Conservation (phyloP, 306 rosid genomes). For the Medicago ruthenica region DNA sequence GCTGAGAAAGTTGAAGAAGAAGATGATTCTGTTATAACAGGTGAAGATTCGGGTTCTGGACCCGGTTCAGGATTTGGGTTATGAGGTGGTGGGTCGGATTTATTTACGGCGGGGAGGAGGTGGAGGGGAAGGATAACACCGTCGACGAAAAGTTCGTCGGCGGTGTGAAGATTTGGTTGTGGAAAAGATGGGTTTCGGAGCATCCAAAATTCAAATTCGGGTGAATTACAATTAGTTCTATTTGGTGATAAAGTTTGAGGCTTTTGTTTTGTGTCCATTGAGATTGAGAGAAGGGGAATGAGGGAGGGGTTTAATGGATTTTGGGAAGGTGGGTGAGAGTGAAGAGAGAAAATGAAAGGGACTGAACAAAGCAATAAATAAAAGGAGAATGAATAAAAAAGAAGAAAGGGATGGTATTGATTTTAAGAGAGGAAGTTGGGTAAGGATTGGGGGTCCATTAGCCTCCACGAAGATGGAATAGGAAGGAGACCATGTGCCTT, state of each 20-base stretch:
- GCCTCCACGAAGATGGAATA: constrained; percentile 31
- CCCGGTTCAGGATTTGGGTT: constrained; percentile 22
- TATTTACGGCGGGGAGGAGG: constrained; percentile 43
- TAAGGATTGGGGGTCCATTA: constrained; percentile 42
- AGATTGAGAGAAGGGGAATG: constrained; percentile 3
- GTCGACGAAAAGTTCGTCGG: constrained; percentile 88
- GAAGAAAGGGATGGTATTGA: constrained; percentile 42
- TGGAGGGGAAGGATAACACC: constrained; percentile 87
- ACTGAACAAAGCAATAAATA: constrained; percentile 49
- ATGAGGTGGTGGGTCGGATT: constrained; percentile 10
- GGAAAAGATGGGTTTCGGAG: constrained; percentile 85
- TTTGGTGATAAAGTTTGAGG: constrained; percentile 45
- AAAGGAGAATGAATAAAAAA: constrained; percentile 39
- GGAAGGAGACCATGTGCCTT: constrained; percentile 45
- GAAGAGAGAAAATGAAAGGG: constrained; percentile 38
- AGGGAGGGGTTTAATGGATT: not conserved
- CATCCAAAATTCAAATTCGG: constrained; percentile 98
- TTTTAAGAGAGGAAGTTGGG: constrained; percentile 33
- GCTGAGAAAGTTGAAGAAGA: constrained; percentile 48
- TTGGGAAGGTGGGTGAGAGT: constrained; percentile 30
- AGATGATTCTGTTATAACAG: constrained; percentile 41
- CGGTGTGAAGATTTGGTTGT: constrained; percentile 77
- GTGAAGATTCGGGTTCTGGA: constrained; percentile 38
- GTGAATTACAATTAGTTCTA: constrained; percentile 60
- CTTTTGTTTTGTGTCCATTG: constrained; percentile 53